Conservation (phyloP, 2,329 filamentous ascomycete genomes). For the Colletotrichum sp. region DNA sequence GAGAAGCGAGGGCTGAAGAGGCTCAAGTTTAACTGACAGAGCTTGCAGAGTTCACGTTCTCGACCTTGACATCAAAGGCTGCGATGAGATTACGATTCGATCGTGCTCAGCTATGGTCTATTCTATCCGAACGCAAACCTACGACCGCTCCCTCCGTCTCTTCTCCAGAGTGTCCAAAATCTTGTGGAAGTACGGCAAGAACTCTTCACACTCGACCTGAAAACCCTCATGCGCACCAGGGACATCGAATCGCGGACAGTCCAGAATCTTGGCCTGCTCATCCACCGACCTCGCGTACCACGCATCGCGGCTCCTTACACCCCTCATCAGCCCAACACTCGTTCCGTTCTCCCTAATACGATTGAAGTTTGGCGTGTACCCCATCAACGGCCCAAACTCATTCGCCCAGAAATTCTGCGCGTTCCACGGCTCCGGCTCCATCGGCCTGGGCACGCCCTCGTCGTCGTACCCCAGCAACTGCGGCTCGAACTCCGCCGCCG, state of each 20-base stretch:
- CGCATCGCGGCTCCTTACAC: conserved; percentile 27
- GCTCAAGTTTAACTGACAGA: conserved; percentile 2
- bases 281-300: conserved; percentile 30
- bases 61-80: no score
- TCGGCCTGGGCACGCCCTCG: conserved; percentile 25
- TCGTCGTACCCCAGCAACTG: conserved; percentile 29
- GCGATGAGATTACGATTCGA: neutral
- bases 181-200: conserved; percentile 28
- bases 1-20: conserved; percentile 1
- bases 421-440: conserved; percentile 26
- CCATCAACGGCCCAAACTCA: conserved; percentile 26
- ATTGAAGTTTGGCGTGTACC: conserved; percentile 29
- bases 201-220: conserved; percentile 31
- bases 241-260: conserved; percentile 27
- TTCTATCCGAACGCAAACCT: neutral
- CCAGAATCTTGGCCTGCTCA: conserved; percentile 32
- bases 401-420: conserved; percentile 31
- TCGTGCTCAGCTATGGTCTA: neutral
- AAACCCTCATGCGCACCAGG: conserved; percentile 36
- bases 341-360: conserved; percentile 27
- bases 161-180: conserved; percentile 28
- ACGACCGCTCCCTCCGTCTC: neutral
- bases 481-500: conserved; percentile 21
- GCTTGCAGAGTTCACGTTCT: neutral
- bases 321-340: conserved; percentile 33